These are phyloP conservation scores for Crataegus laevigata DNA, from an alignment of 306 rosid genomes.

Conservation along the genomic window DNA sequence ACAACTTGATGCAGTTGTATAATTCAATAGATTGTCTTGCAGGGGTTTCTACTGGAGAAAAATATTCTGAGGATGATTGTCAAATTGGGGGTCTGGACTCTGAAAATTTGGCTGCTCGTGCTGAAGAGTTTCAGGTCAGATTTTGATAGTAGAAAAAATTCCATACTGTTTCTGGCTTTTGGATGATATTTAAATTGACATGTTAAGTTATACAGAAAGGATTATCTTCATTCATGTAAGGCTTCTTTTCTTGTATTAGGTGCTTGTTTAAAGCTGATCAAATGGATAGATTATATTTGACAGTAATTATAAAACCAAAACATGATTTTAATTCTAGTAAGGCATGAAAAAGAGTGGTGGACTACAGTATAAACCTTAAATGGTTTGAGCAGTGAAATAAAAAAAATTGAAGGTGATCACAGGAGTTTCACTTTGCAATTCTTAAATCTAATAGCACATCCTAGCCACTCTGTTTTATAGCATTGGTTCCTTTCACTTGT, in stretches of 20 bases:
- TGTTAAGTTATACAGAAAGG: neutral
- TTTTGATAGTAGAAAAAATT: neutral
- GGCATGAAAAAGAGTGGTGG: neutral
- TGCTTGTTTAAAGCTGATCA: neutral
- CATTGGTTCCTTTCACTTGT: too few relatives aligned
- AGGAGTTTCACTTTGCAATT: too few relatives aligned
- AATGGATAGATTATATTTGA: neutral
- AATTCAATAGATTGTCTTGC: constrained; percentile 8
- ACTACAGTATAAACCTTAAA: too few relatives aligned
- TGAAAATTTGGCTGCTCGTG: constrained; percentile 33
- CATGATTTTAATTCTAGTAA: neutral
- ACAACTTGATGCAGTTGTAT: neutral
- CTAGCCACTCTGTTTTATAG: too few relatives aligned
- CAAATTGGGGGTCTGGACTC: constrained; percentile 34
- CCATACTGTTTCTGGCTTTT: constrained; percentile 8
- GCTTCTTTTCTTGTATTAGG: neutral
- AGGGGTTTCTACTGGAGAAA: constrained; percentile 43
- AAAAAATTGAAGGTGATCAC: too few relatives aligned
- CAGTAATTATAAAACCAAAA: neutral
- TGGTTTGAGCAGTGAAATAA: too few relatives aligned
- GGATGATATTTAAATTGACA: neutral
- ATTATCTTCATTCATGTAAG: neutral
- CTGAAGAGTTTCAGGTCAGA: constrained; percentile 43
- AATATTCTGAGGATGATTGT: constrained; percentile 35
- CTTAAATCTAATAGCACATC: too few relatives aligned